A percentile compares a stretch with the other conserved stretches of the same genome.
phyloP scores from a whole-genome alignment of 805 yeast genomes.

The Saccharomycopsis selenospora region DNA sequence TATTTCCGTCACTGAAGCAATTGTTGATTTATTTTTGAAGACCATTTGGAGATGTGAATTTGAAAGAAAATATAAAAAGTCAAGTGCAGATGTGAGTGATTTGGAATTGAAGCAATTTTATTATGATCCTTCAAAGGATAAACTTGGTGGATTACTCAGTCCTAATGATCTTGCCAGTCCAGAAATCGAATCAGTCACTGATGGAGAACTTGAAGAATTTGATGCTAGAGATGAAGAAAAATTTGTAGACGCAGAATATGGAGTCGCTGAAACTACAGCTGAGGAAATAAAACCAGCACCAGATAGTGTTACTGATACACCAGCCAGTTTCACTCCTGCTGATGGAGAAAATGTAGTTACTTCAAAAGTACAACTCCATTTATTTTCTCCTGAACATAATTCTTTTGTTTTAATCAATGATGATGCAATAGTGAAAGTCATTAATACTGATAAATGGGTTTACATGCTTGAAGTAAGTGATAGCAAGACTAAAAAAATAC shows the following conservation, averaged over 20 bases:
- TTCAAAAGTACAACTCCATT: conserved; percentile 37
- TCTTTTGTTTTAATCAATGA: conserved; percentile 39
- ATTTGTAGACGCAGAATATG: conserved; percentile 11
- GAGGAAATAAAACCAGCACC: conserved; percentile 12
- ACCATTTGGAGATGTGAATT: conserved; percentile 62
- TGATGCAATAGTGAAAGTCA: conserved; percentile 31
- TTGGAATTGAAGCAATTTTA: conserved; percentile 54
- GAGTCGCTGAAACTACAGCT: not conserved
- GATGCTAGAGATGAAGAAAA: conserved; percentile 16
- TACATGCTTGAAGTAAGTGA: conserved; percentile 39
- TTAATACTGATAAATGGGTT: conserved; percentile 42
- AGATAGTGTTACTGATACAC: conserved; percentile 18
- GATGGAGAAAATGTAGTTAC: conserved; percentile 6
- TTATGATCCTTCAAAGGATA: conserved; percentile 27
- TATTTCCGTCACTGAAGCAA: conserved; percentile 43
- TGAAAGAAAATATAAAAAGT: conserved; percentile 61
- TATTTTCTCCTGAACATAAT: conserved; percentile 48
- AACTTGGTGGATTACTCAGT: conserved; percentile 11
- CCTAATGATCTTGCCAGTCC: conserved; percentile 2
- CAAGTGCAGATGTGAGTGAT: conserved; percentile 39
- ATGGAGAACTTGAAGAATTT: conserved; percentile 20
- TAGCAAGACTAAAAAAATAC: not conserved
- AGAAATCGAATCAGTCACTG: conserved; percentile 8
- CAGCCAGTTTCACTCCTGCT: conserved; percentile 5
- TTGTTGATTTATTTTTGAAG: conserved; percentile 56